phyloP scores from a whole-genome alignment of 2,329 filamentous ascomycete genomes.

The Neonectria coccinea region DNA sequence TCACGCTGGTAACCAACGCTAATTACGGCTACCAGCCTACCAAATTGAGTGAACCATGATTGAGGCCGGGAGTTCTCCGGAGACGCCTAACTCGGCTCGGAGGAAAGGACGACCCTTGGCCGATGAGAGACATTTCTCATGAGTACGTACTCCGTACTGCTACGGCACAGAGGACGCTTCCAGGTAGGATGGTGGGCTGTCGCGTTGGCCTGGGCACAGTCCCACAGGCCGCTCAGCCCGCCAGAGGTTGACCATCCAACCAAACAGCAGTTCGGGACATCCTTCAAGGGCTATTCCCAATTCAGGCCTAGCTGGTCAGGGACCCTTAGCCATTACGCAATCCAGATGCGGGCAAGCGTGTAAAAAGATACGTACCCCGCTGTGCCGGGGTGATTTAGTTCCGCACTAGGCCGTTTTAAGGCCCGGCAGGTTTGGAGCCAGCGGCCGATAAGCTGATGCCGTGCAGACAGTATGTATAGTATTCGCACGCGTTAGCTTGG shows the following conservation, averaged over 20 bases:
- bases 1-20: background rate
- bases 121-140: background rate
- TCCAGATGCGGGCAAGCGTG: slow-evolving; percentile 39
- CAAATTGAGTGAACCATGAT: background rate
- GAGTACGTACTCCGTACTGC: background rate
- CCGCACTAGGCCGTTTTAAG: slow-evolving; percentile 39
- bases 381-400: slow-evolving; percentile 33
- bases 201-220: slow-evolving; percentile 36
- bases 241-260: slow-evolving; percentile 43
- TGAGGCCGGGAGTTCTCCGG: slow-evolving; percentile 7
- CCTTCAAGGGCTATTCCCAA: slow-evolving; percentile 31
- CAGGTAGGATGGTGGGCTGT: slow-evolving; percentile 18
- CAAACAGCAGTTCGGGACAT: slow-evolving; percentile 33
- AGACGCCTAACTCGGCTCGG: slow-evolving; percentile 24
- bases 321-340: slow-evolving; percentile 42
- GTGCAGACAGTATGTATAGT: slow-evolving; percentile 39
- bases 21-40: background rate
- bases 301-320: slow-evolving; percentile 28
- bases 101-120: slow-evolving; percentile 16
- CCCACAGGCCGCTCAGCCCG: slow-evolving; percentile 35
- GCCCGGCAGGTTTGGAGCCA: slow-evolving; percentile 41
- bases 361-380: slow-evolving; percentile 14
- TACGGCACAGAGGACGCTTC: slow-evolving; percentile 12
- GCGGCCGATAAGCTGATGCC: slow-evolving; percentile 46
- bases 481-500: slow-evolving; percentile 25